Evolutionary conservation across 345 rosid species (phyloP).

Genomic region (Citrus reticulata): DNA sequence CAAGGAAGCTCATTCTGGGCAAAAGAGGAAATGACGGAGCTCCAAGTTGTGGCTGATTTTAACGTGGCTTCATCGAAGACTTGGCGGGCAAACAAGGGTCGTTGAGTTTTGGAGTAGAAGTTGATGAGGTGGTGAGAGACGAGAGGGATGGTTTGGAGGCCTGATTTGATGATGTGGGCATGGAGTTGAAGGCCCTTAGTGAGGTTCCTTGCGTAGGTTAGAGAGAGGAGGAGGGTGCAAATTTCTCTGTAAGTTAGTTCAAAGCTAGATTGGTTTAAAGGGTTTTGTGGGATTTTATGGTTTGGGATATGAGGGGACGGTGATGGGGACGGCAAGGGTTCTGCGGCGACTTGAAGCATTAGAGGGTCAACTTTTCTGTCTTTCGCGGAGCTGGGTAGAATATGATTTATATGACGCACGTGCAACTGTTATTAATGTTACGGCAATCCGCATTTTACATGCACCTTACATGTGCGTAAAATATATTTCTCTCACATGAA

Average conservation of each 20-base stretch:
- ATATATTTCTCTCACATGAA: too few relatives aligned
- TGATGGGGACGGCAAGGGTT: neutral
- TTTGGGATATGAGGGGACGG: neutral
- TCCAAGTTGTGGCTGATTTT: slow-evolving; percentile 76
- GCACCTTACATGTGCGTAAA: too few relatives aligned
- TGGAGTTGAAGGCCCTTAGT: slow-evolving; percentile 77
- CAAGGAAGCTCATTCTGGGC: slow-evolving; percentile 81
- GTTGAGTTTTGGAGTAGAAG: slow-evolving; percentile 79
- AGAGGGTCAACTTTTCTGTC: neutral
- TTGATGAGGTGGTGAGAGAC: slow-evolving; percentile 75
- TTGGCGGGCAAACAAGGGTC: slow-evolving; percentile 51
- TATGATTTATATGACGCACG: neutral
- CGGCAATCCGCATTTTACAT: too few relatives aligned
- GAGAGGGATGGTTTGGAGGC: slow-evolving; percentile 63
- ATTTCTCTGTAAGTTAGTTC: slow-evolving; percentile 43
- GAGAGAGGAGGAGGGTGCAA: slow-evolving; percentile 57
- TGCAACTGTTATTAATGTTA: too few relatives aligned
- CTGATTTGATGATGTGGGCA: slow-evolving; percentile 61
- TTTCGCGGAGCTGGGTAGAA: neutral
- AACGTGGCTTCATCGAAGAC: slow-evolving; percentile 51
- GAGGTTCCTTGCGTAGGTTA: slow-evolving; percentile 47
- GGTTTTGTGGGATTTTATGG: slow-evolving; percentile 16
- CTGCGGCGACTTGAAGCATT: slow-evolving; percentile 10
- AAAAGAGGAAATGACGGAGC: slow-evolving; percentile 76
- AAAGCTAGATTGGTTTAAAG: slow-evolving; percentile 18